These are phyloP conservation scores for Saturnispora besseyi DNA, from an alignment of 805 yeast genomes.

Conservation along the genomic window DNA sequence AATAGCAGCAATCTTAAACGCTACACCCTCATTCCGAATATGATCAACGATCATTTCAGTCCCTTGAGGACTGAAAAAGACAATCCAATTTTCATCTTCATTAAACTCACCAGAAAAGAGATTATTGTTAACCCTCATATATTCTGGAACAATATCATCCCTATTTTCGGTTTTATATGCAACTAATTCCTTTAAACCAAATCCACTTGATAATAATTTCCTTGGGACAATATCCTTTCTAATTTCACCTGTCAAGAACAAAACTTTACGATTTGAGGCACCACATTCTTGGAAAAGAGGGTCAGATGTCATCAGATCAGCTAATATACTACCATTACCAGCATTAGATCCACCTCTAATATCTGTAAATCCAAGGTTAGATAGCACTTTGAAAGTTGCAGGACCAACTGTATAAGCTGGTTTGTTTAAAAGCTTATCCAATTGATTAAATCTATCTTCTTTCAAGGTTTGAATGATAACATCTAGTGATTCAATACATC, in stretches of 20 bases:
- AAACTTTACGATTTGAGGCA: conserved; percentile 28
- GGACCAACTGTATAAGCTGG: conserved; percentile 88
- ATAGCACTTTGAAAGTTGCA: conserved; percentile 59
- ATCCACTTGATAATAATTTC: conserved; percentile 36
- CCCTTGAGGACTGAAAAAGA: conserved; percentile 90
- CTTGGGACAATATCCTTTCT: conserved; percentile 76
- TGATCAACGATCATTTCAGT: conserved; percentile 52
- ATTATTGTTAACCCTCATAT: not conserved
- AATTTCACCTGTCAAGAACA: conserved; percentile 81
- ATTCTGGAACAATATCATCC: conserved; percentile 33
- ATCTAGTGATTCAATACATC: conserved; percentile 79
- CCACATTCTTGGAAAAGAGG: conserved; percentile 13
- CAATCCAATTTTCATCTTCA: conserved; percentile 51
- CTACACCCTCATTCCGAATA: conserved; percentile 10
- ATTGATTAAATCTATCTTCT: conserved; percentile 8
- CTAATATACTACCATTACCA: conserved; percentile 70
- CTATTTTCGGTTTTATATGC: conserved; percentile 60
- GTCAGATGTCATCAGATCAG: conserved; percentile 49
- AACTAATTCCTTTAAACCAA: conserved; percentile 46
- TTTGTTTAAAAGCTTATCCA: conserved; percentile 31
- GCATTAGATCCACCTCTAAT: conserved; percentile 67
- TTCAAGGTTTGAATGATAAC: conserved; percentile 30
- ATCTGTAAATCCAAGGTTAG: conserved; percentile 52
- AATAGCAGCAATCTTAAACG: conserved; percentile 60
- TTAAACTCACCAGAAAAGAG: conserved; percentile 23